Percentiles rank a stretch among this genome's conserved stretches.
These are phyloP conservation scores for Chromosphaera perkinsii DNA, from an alignment of 208 protist species.

Conservation along the genomic window DNA sequence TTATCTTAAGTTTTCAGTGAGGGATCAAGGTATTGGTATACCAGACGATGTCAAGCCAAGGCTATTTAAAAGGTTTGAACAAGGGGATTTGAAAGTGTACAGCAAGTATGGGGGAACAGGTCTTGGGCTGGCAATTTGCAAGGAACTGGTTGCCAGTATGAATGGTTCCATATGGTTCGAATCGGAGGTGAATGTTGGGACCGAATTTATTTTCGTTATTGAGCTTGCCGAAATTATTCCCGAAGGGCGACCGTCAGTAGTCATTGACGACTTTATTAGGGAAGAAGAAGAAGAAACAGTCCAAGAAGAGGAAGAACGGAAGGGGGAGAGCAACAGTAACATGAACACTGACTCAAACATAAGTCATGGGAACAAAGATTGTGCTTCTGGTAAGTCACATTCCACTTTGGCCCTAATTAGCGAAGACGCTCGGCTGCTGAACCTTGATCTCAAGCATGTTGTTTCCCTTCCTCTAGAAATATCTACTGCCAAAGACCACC, in stretches of 20 bases:
- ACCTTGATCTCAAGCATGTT: no score
- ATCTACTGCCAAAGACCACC: no score
- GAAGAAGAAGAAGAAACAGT: no score
- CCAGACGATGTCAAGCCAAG: not conserved
- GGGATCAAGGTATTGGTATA: constrained; percentile 17
- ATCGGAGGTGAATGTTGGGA: constrained; percentile 16
- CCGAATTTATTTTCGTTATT: constrained; percentile 28
- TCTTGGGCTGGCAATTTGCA: constrained; percentile 51
- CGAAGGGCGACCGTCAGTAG: not conserved
- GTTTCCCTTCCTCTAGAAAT: no score
- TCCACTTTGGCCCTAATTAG: no score
- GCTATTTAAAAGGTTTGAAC: not conserved
- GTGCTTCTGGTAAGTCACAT: no score
- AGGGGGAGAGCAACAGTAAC: not conserved
- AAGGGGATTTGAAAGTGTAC: not conserved
- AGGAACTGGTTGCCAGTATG: constrained; percentile 37
- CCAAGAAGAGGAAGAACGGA: no score
- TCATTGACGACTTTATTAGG: no score
- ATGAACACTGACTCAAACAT: no score
- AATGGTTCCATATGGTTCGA: constrained; percentile 32
- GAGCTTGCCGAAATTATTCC: not conserved
- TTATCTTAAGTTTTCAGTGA: not conserved
- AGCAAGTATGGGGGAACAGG: constrained; percentile 45
- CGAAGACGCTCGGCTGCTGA: no score
- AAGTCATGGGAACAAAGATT: no score